Evolutionary conservation across 164 flowering plant species (phyloP).

Genomic region (Liquidambar formosana): DNA sequence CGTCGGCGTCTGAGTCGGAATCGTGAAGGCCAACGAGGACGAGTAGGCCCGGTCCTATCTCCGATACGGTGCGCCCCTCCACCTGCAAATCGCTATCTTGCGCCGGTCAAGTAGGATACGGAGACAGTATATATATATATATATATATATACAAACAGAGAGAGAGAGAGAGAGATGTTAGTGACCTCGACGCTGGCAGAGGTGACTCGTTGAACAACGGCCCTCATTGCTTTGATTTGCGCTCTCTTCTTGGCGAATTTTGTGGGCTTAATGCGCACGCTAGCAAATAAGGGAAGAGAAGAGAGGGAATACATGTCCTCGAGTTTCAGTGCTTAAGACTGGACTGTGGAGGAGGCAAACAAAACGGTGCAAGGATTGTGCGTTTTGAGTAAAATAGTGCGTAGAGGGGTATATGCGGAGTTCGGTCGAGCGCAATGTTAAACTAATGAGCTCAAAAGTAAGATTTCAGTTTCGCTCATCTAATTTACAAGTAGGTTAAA

Average conservation of each 20-base stretch:
- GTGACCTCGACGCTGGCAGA: slow-evolving; percentile 90
- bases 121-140: no score
- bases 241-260: background rate
- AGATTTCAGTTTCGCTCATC: no score
- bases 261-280: slow-evolving; percentile 22
- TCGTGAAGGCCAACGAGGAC: slow-evolving; percentile 89
- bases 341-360: background rate
- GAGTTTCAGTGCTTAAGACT: no score
- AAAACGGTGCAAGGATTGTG: no score
- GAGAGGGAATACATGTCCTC: background rate
- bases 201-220: slow-evolving; percentile 82
- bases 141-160: background rate
- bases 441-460: no score
- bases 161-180: background rate
- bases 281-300: slow-evolving; percentile 6
- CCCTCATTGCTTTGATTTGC: slow-evolving; percentile 66
- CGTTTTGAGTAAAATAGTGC: no score
- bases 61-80: slow-evolving; percentile 74
- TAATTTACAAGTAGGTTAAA: no score
- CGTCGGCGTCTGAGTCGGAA: slow-evolving; percentile 73
- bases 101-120: slow-evolving; percentile 3
- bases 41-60: slow-evolving; percentile 88
- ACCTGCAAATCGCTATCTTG: slow-evolving; percentile 50
- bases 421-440: no score
- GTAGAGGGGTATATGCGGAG: no score